Conservation (phyloP, 495 filamentous ascomycete genomes). For the Parathielavia appendiculata region DNA sequence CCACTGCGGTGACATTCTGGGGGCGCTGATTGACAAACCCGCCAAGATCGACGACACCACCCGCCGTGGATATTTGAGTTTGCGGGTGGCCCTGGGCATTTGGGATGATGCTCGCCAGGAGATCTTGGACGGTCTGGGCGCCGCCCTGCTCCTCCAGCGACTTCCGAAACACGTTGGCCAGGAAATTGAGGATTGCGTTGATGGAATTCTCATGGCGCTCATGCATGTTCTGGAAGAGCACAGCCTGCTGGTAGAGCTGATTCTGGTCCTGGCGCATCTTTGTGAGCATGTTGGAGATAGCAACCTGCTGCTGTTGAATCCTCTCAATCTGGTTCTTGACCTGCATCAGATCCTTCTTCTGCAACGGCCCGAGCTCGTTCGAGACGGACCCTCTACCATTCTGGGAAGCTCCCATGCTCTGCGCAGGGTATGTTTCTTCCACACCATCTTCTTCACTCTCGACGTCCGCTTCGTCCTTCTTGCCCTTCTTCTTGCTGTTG, state of each 20-base stretch:
- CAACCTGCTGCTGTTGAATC: constrained; percentile 76
- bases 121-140: constrained; percentile 62
- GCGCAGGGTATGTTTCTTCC: constrained; percentile 34
- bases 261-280: constrained; percentile 79
- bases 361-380: constrained; percentile 48
- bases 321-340: constrained; percentile 74
- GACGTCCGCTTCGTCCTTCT: constrained; percentile 63
- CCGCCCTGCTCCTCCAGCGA: constrained; percentile 56
- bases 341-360: constrained; percentile 71
- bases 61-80: constrained; percentile 48
- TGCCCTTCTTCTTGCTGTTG: constrained; percentile 51
- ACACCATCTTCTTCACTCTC: constrained; percentile 65
- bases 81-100: constrained; percentile 38
- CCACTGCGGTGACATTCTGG: constrained; percentile 33
- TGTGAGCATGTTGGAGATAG: constrained; percentile 73
- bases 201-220: constrained; percentile 96
- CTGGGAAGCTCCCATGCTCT: constrained; percentile 11
- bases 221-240: constrained; percentile 84
- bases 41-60: constrained; percentile 69
- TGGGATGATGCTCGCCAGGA: constrained; percentile 64
- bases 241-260: constrained; percentile 81
- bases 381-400: constrained; percentile 23
- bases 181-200: constrained; percentile 93
- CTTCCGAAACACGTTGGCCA: constrained; percentile 91
- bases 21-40: constrained; percentile 52